Conservation (phyloP, 257 asterid species). For the Nicotiana paniculata region DNA sequence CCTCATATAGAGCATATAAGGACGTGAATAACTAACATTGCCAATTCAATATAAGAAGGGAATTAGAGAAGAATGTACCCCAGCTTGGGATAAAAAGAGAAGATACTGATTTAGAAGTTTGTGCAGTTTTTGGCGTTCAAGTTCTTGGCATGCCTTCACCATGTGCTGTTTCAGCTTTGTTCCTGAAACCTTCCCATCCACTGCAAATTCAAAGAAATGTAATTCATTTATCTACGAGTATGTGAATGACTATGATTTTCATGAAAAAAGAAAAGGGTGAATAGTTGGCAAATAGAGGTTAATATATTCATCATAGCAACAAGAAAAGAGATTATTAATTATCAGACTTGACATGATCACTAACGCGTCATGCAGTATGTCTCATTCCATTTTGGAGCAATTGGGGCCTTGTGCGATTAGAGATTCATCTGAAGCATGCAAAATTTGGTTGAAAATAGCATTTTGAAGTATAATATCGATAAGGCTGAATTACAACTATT, state of each 20-base stretch:
- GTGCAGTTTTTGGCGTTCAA: slow-evolving; percentile 46
- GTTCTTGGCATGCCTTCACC: slow-evolving; percentile 39
- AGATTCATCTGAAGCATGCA: no score
- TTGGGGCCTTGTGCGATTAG: no score
- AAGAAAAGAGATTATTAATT: neutral
- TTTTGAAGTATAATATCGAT: no score
- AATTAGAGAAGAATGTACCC: slow-evolving; percentile 41
- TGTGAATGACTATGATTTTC: neutral
- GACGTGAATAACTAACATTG: neutral
- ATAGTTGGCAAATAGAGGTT: neutral
- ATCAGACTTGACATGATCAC: neutral
- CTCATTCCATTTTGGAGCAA: no score
- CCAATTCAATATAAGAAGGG: neutral
- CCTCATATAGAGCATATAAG: neutral
- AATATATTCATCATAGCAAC: neutral
- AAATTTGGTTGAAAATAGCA: no score
- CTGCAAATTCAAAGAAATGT: slow-evolving; percentile 30
- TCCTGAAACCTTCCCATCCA: slow-evolving; percentile 42
- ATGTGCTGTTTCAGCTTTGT: slow-evolving; percentile 50
- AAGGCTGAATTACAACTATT: no score
- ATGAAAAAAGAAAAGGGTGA: neutral
- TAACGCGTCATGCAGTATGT: no score
- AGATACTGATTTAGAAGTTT: slow-evolving; percentile 62
- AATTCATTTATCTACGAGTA: slow-evolving; percentile 10
- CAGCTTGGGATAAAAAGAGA: slow-evolving; percentile 47